Evolutionary conservation across 1,284 basidiomycete genomes (phyloP).

Genomic region (Pseudozyma hubeiensis): DNA sequence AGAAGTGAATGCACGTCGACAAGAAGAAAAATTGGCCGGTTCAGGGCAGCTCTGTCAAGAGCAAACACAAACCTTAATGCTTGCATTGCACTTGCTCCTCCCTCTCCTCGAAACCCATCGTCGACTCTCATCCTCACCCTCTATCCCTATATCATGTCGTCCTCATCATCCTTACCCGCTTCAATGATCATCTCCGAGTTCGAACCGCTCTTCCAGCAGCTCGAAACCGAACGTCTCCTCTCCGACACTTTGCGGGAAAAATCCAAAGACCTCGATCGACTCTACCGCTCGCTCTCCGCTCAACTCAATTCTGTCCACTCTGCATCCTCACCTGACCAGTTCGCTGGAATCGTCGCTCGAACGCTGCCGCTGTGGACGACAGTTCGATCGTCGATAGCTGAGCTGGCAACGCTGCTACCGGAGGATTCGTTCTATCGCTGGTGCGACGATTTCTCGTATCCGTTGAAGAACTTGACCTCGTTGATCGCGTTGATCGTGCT

Average conservation of each 20-base stretch:
- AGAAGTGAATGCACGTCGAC: too few relatives aligned
- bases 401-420: conserved; percentile 29
- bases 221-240: conserved; percentile 41
- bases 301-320: conserved; percentile 50
- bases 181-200: conserved; percentile 23
- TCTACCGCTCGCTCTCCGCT: conserved; percentile 33
- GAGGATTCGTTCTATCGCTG: conserved; percentile 38
- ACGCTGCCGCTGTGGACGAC: neutral
- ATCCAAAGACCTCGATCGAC: conserved; percentile 49
- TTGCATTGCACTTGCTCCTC: neutral
- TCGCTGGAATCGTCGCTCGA: conserved; percentile 4
- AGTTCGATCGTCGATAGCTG: neutral
- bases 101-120: neutral
- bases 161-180: neutral
- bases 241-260: conserved; percentile 49
- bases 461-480: conserved; percentile 29
- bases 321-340: conserved; percentile 14
- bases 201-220: conserved; percentile 44
- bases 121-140: neutral
- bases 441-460: conserved; percentile 37
- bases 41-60: neutral
- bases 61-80: conserved; percentile 1
- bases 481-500: conserved; percentile 31
- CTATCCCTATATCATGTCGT: too few relatives aligned
- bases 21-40: too few relatives aligned